These are phyloP conservation scores for Alnus glutinosa DNA, from an alignment of 306 rosid species.

Conservation along the genomic window DNA sequence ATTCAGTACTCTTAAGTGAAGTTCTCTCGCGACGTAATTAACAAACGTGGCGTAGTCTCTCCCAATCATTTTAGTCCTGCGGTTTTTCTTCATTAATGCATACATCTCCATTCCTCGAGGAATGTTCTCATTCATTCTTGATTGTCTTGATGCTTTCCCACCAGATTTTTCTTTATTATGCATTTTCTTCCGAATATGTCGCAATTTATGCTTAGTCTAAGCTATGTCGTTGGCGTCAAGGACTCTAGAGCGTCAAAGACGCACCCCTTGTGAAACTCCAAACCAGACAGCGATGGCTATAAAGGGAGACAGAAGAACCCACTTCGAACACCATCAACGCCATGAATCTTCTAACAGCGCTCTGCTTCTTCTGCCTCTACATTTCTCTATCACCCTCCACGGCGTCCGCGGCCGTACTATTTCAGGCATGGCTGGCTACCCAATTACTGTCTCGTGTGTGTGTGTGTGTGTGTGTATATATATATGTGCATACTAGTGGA, in stretches of 20 bases:
- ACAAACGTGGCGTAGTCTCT: too few species aligned
- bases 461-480: too few species aligned
- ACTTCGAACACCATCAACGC: constrained; percentile 13
- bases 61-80: too few species aligned
- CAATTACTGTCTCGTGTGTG: background rate
- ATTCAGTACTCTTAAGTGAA: too few species aligned
- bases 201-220: too few species aligned
- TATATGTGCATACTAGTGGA: too few species aligned
- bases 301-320: constrained; percentile 18
- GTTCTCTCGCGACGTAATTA: too few species aligned
- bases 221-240: background rate
- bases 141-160: too few species aligned
- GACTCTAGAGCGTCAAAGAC: background rate
- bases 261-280: background rate
- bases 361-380: constrained; percentile 36
- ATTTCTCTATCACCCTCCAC: constrained; percentile 41
- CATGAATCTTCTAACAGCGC: constrained; percentile 34
- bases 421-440: constrained; percentile 51
- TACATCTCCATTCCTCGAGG: too few species aligned
- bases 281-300: constrained; percentile 3
- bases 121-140: background rate
- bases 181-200: background rate
- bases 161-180: background rate
- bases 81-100: too few species aligned
- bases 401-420: constrained; percentile 51